Base-by-base conservation (phyloP, 2,329 filamentous ascomycete species). In the Cladophialophora exuberans region DNA sequence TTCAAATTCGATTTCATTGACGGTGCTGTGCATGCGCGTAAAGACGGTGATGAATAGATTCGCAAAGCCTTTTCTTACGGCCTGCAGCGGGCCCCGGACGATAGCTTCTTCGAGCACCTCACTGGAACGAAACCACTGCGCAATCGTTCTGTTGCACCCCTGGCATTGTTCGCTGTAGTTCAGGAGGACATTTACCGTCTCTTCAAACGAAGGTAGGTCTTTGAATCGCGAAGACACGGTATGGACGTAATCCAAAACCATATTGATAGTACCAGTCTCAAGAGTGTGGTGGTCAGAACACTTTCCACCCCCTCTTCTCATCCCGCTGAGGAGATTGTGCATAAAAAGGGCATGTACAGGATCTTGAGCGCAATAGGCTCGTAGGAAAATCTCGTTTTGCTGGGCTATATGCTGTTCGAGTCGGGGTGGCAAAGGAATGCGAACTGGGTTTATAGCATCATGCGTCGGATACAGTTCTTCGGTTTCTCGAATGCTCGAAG, bases 291-390 rank as follows among this genome's bases (percentile, higher is more conserved):
- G 70, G 11, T 73, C 66, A 1, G 79, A 79, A 65, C 82, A 84
- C n/a, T 71, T 69, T 0, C 74, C 73, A 6, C 70, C 67, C 45
- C 76, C 79, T 28, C 82, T 64, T 17, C 74, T 71, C 45, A 85
- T 73, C 33, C 82, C 80, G 6, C 75, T 71, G 25, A 94, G 78
- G 31, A 90, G 75, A 50, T 79, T 77, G 30, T 79, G 76, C 13
- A 91, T 79, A 62, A 96, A 90, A 1, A 74, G 72, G 1, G 84
- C 77, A 65, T 96, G 89, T 26, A 79, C 79, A 1, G 83, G 82
- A 64, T 96, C 91, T 64, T 88, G 89, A 20, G 95, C 78, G 68
- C 88, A 92, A 66, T 95, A 91, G 15, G 87, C 84, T 49, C 87
- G 83, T 42, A 96, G 78, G 20, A 90, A 81, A 1, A 83, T 63